These are phyloP conservation scores for Pyrus betulifolia DNA, from an alignment of 306 rosid species.

Conservation along the genomic window DNA sequence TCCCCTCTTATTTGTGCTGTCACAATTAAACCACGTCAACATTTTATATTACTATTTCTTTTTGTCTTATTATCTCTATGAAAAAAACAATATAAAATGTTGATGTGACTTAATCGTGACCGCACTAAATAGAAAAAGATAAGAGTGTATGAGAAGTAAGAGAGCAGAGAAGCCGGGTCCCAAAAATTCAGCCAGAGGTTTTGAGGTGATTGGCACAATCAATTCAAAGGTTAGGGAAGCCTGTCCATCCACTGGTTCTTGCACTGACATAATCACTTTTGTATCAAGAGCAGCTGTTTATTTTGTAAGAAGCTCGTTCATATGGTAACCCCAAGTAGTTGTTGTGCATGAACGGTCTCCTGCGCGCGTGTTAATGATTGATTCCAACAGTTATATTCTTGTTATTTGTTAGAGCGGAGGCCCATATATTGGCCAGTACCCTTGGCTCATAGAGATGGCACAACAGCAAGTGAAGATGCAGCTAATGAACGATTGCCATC, in stretches of 20 bases:
- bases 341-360: not conserved
- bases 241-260: slow-evolving; percentile 84
- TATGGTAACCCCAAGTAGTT: not conserved
- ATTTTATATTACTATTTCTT: too few relatives aligned
- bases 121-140: too few relatives aligned
- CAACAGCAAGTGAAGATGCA: slow-evolving; percentile 49
- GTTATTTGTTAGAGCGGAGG: too few relatives aligned
- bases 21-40: too few relatives aligned
- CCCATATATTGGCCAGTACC: slow-evolving; percentile 46
- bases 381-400: too few relatives aligned
- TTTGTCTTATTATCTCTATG: too few relatives aligned
- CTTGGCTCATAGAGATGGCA: slow-evolving; percentile 79
- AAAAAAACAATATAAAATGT: too few relatives aligned
- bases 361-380: not conserved
- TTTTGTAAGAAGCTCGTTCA: slow-evolving; percentile 40
- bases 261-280: slow-evolving; percentile 72
- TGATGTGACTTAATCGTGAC: too few relatives aligned
- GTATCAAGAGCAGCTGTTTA: slow-evolving; percentile 75
- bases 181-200: slow-evolving; percentile 62
- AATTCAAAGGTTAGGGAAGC: slow-evolving; percentile 60
- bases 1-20: too few relatives aligned
- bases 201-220: slow-evolving; percentile 69
- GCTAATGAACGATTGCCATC: slow-evolving; percentile 57
- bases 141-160: too few relatives aligned
- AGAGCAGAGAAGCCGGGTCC: too few relatives aligned